Evolutionary conservation across 2,329 filamentous ascomycete species (phyloP), one percentile per base, ranked within the genome.

Genomic region (Aspergillus niger): DNA sequence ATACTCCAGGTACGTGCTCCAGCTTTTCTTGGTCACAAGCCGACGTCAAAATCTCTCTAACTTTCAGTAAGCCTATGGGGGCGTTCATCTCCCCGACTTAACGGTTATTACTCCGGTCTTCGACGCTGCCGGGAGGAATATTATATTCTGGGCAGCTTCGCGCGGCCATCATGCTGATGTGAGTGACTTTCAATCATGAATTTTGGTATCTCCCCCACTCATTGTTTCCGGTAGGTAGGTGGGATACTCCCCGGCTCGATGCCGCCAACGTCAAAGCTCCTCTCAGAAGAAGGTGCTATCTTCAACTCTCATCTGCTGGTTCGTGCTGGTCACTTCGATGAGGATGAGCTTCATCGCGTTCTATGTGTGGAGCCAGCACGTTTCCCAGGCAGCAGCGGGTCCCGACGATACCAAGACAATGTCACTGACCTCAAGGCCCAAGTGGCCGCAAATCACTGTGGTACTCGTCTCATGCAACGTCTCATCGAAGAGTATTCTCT

Each of bases 361-460:
- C 80, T 94, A 2, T 85, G 89, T 55, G 78, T 85, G 10, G 89
- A 92, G 63, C 91, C 91, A 0, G 90, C 88, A 0, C 80, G 87
- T 66, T 86, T 89, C 64, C 86, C 88, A 1, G 89, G 88, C 2
- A 93, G 90, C 77, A 89, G 85, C 64, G 90, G 90, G 1, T 92
- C 91, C 0, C 82, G 91, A 55, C 90, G 89, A 69, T 80, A 94
- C 0, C 85, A 85, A 10, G 91, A 95, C 72, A 95, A 95, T 70
- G 80, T 95, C 69, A 91, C 90, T 62, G 91, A 95, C 71, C 80
- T 95, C 43, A 92, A 92, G 75, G 91, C 91, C 0, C 90, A 93
- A 70, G 87, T 93, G 5, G 90, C 91, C 2, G 90, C 91, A 8
- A 94, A 95, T 68, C 88, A 91, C 68, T 92, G 91, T 71, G 91